Percentiles rank a stretch among this genome's conserved stretches.
phyloP scores from a whole-genome alignment of 495 filamentous ascomycete species.

The Penicillium egyptiacum region DNA sequence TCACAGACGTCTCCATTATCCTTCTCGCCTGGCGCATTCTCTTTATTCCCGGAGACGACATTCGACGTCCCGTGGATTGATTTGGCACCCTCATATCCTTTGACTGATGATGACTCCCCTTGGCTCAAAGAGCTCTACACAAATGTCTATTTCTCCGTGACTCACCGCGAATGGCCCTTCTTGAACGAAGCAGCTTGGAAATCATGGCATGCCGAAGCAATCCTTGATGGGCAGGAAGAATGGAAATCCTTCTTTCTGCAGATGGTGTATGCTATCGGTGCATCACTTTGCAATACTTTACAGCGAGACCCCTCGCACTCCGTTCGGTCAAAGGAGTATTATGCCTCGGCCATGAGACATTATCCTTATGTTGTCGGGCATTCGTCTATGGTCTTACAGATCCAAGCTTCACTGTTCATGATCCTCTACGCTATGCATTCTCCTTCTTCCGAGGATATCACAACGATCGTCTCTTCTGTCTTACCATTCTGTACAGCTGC shows the following conservation, averaged over 20 bases:
- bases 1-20: constrained; percentile 9
- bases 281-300: constrained; percentile 28
- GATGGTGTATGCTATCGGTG: constrained; percentile 39
- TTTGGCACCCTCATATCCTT: constrained; percentile 13
- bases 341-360: constrained; percentile 30
- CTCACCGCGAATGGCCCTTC: constrained; percentile 38
- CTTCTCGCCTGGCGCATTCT: constrained; percentile 13
- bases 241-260: constrained; percentile 33
- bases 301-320: constrained; percentile 27
- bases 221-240: constrained; percentile 20
- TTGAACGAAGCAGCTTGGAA: constrained; percentile 29
- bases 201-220: constrained; percentile 26
- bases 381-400: constrained; percentile 31
- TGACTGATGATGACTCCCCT: constrained; percentile 13
- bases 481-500: constrained; percentile 35
- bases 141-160: constrained; percentile 35
- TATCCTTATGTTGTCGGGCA: constrained; percentile 34
- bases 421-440: constrained; percentile 38
- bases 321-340: constrained; percentile 28
- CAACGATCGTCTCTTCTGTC: constrained; percentile 32
- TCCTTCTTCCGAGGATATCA: constrained; percentile 36
- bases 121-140: constrained; percentile 35
- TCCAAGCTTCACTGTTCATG: constrained; percentile 36
- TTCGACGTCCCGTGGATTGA: constrained; percentile 23
- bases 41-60: constrained; percentile 10